Evolutionary conservation across 495 filamentous ascomycete genomes (phyloP), one percentile per base, ranked within the genome.

Genomic region (Peziza echinospora): DNA sequence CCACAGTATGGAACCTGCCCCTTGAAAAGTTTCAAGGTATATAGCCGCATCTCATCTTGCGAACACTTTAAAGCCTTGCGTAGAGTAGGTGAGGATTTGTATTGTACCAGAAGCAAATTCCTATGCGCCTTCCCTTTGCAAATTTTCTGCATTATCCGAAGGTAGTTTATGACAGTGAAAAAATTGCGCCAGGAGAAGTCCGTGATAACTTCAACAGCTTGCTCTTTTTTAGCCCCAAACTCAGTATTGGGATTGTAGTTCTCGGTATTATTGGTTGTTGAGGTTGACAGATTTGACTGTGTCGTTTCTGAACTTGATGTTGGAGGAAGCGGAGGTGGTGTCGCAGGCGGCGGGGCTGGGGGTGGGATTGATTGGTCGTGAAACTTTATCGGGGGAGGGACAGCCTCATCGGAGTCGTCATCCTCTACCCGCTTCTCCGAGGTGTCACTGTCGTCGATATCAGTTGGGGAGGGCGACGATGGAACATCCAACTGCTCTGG

Each of bases 1-100:
- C 89, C 87, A 61, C 89, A 96, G 65, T 91, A 97, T 11, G 89
- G 89, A 1, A 96, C 89, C 58, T 96, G 91, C 47, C 81, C 84
- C 62, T 97, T 97, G 75, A 94, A 93, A 0, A 97, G 72, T 59
- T 97, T 97, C 56, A 97, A 76, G 6, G 87, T 92, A 65, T 94
- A 94, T 23, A 87, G 76, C 6, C 91, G 78, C 17, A 97, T 71
- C 50, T 84, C 68, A 0, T 75, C 78, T 56, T 96, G 84, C 1
- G 85, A 85, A 26, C 93, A 81, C 54, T 92, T 91, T 24, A 97
- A 73, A 5, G 77, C 71, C 59, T 93, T 92, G 47, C 83, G 80
- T 9, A 97, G 71, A 52, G 92, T 86, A 39, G 78, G 80, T 51
- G 78, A 82, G 6, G 77, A 82, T 63, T 94, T 96, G 68, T 93